Evolutionary conservation across 2,329 filamentous ascomycete species (phyloP).

Genomic region (Westerdykella aurantiaca): DNA sequence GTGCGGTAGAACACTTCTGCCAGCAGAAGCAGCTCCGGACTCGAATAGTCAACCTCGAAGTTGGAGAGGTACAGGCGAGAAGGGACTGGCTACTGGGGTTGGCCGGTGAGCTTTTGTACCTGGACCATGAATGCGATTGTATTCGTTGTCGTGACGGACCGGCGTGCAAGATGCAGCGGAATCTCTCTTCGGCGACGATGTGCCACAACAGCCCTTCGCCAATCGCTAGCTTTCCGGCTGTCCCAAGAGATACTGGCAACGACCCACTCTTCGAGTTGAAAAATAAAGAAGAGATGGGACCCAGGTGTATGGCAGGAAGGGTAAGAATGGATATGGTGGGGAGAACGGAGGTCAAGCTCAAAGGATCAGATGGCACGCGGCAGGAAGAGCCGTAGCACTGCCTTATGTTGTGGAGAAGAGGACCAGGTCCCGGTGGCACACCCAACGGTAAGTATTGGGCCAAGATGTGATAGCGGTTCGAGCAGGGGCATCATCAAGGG

Average conservation of each 20-base stretch:
- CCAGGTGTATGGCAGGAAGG: constrained; percentile 7
- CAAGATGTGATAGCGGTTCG: constrained; percentile 34
- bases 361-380: constrained; percentile 22
- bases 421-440: constrained; percentile 19
- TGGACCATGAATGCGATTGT: constrained; percentile 21
- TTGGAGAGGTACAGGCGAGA: background rate
- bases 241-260: constrained; percentile 4
- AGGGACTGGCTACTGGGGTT: background rate
- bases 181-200: constrained; percentile 18
- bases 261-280: constrained; percentile 1
- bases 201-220: constrained; percentile 16
- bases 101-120: constrained; percentile 23
- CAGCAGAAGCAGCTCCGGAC: constrained; percentile 23
- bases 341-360: background rate
- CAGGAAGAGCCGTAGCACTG: constrained; percentile 22
- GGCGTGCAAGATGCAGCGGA: constrained; percentile 25
- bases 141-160: constrained; percentile 24
- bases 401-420: constrained; percentile 31
- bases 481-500: constrained; percentile 19
- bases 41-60: constrained; percentile 5
- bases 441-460: constrained; percentile 38
- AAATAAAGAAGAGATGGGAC: constrained; percentile 5
- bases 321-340: background rate
- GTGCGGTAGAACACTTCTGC: constrained; percentile 26
- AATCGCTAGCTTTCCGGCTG: constrained; percentile 8